phyloP scores from a whole-genome alignment of 495 filamentous ascomycete species.

The Tuber calosporum region DNA sequence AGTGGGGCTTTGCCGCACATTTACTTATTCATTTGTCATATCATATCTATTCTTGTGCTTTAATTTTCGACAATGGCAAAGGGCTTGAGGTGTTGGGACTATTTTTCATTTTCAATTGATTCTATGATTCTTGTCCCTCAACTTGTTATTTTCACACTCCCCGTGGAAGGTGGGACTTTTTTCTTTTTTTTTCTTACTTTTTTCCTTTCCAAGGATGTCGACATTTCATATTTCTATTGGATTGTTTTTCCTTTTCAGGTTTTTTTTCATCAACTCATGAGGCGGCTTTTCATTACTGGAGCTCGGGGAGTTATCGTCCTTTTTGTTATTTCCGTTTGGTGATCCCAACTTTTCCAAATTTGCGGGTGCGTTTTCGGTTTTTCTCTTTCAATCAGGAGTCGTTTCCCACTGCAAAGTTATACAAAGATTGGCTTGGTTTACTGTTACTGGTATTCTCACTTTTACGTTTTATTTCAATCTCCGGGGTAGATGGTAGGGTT shows the following conservation, averaged over 20 bases:
- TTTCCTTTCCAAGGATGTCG: not conserved
- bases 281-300: slow-evolving; percentile 4
- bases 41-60: not conserved
- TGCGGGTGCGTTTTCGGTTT: not conserved
- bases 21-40: not conserved
- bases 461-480: slow-evolving; percentile 2
- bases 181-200: not conserved
- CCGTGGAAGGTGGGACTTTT: not conserved
- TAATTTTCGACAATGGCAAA: not conserved
- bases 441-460: not conserved
- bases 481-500: not conserved
- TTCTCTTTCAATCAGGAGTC: not conserved
- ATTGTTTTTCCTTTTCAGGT: not conserved
- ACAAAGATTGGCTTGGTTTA: not conserved
- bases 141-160: not conserved
- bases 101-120: not conserved
- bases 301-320: not conserved
- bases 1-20: not conserved
- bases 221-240: not conserved
- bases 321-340: not conserved
- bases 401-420: not conserved
- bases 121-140: not conserved
- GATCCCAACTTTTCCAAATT: not conserved
- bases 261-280: slow-evolving; percentile 1
- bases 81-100: not conserved